These are phyloP conservation scores for Hypoxylon fuscum DNA, from an alignment of 495 filamentous ascomycete genomes.

Conservation along the genomic window DNA sequence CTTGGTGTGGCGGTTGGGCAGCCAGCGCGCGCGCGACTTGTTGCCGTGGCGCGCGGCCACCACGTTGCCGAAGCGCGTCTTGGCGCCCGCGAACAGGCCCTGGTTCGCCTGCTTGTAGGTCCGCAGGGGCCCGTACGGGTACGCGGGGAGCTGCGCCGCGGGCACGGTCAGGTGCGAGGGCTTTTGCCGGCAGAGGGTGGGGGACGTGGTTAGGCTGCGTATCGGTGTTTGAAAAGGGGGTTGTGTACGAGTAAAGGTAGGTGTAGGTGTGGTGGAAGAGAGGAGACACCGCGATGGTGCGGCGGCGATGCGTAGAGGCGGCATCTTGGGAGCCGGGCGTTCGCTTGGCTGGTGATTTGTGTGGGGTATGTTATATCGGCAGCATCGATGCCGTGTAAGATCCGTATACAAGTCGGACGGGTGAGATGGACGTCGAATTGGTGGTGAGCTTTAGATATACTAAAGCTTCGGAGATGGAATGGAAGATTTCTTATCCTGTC, in stretches of 20 bases:
- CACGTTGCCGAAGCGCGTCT: slow-evolving; percentile 91
- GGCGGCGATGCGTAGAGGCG: slow-evolving; percentile 19
- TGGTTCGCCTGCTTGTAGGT: slow-evolving; percentile 88
- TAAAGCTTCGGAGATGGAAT: slow-evolving; percentile 7
- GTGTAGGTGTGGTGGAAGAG: slow-evolving; percentile 14
- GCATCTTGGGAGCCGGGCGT: slow-evolving; percentile 4
- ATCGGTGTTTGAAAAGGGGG: slow-evolving; percentile 38
- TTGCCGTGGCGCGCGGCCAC: slow-evolving; percentile 78
- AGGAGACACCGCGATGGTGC: slow-evolving; percentile 33
- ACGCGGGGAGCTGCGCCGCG: slow-evolving; percentile 66
- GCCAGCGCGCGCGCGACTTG: slow-evolving; percentile 88
- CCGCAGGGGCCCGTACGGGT: slow-evolving; percentile 82
- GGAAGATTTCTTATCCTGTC: slow-evolving; percentile 29
- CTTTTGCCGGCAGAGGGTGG: slow-evolving; percentile 33
- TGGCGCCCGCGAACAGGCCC: slow-evolving; percentile 81
- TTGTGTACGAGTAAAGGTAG: slow-evolving; percentile 4
- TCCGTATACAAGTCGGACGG: background rate
- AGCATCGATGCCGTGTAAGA: background rate
- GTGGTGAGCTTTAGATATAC: background rate
- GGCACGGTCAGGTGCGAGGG: slow-evolving; percentile 44
- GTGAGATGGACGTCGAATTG: background rate
- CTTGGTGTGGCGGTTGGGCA: slow-evolving; percentile 85
- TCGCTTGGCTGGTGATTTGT: background rate
- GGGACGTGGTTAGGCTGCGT: slow-evolving; percentile 37
- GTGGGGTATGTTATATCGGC: background rate